Base-by-base conservation (phyloP, 2,329 filamentous ascomycete species). In the Oidium heveae region DNA sequence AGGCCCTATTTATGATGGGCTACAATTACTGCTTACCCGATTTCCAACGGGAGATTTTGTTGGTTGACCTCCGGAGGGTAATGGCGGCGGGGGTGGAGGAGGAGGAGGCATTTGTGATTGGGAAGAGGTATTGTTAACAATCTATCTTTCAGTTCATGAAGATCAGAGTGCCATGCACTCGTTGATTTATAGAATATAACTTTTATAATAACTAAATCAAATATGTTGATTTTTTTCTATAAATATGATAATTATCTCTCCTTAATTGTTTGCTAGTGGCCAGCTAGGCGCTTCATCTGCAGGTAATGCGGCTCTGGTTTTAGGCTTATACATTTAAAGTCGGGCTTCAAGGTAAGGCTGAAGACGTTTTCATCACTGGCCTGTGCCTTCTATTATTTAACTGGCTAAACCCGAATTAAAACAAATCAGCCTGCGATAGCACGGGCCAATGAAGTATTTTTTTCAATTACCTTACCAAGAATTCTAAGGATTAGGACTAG, bases 21-120 rank as follows among this genome's bases (percentile, higher is more conserved):
- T 55, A 58, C 59, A 58, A 55, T 49, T 59, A 62, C 49, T 57
- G 55, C 79, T 63, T 74, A 87, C 84, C 69, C 84, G 73, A 61
- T 76, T 75, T 59, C 68, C 70, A 18, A 77, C 69, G 9, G 79
- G 68, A 41, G 81, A 77, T 61, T 75, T 74, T 28, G 71, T 65
- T 44, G 82, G 76, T 37, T 82, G 61, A 47, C 59, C 58, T 54
- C 69, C 72, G 46, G 74, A 80, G 47, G 82, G 80, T 22, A 82
- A 83, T 52, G 82, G 75, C 20, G 74, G 75, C 39, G 77, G 77
- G 33, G 78, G 83, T 12, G 83, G 82, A 2, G 83, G 49, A 13
- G 56, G 58, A 41, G 58, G 58, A 39, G 59, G 59, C 59, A 61
- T 61, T 24, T 18, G 13, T n/a, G 12, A 16, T 6, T n/a, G 37